These are phyloP conservation scores for Calonectria pseudoreteaudii DNA, from an alignment of 2,329 filamentous ascomycete genomes.

Conservation along the genomic window DNA sequence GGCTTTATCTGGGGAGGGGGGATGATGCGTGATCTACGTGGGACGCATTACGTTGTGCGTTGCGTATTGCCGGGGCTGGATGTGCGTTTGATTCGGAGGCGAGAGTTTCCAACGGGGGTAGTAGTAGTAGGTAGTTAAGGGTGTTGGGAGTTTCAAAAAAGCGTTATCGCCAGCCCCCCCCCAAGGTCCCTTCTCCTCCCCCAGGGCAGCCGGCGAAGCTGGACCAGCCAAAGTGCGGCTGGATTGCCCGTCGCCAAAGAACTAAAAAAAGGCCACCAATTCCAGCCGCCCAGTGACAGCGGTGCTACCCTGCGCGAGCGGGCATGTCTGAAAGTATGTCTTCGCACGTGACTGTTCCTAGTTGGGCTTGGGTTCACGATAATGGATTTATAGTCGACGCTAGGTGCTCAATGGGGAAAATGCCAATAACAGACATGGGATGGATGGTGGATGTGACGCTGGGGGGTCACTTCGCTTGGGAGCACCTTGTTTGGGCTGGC, in stretches of 20 bases:
- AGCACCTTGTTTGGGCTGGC: background rate
- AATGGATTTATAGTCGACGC: slow-evolving; percentile 20
- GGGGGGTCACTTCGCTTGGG: slow-evolving; percentile 18
- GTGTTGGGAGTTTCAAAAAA: slow-evolving; percentile 3
- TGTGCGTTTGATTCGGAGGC: slow-evolving; percentile 5
- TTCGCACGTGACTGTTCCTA: slow-evolving; percentile 14
- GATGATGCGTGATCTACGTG: slow-evolving; percentile 15
- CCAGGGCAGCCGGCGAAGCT: background rate
- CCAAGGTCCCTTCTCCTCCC: background rate
- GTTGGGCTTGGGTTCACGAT: slow-evolving; percentile 10
- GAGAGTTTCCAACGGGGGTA: background rate
- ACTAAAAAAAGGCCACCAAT: slow-evolving; percentile 4
- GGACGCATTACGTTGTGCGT: slow-evolving; percentile 12
- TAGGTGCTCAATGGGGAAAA: slow-evolving; percentile 19
- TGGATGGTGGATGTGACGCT: slow-evolving; percentile 19
- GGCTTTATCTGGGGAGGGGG: slow-evolving; percentile 4
- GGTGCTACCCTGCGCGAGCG: background rate
- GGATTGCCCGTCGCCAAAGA: background rate
- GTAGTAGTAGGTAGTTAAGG: too few species aligned
- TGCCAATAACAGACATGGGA: slow-evolving; percentile 12
- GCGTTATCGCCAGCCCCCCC: background rate
- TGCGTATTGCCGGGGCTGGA: slow-evolving; percentile 8
- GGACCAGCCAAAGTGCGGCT: background rate
- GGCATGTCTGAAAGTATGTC: background rate
- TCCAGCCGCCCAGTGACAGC: background rate